Percentiles rank a stretch among this genome's conserved stretches.
phyloP scores from a whole-genome alignment of 805 yeast species.

The Zygotorulaspora florentina region DNA sequence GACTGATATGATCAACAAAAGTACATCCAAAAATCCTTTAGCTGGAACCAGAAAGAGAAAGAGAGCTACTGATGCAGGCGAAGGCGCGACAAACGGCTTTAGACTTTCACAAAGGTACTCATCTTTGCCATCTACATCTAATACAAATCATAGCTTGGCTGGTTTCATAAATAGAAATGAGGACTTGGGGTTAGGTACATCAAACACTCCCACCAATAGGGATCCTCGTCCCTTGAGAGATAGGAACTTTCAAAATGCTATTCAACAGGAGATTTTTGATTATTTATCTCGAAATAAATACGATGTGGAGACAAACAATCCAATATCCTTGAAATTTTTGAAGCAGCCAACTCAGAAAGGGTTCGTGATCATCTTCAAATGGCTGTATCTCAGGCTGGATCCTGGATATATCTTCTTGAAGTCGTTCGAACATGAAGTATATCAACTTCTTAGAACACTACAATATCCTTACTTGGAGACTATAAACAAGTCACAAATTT shows the following conservation, averaged over 20 bases:
- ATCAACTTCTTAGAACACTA: slow-evolving; percentile 56
- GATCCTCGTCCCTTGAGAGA: slow-evolving; percentile 83
- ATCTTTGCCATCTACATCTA: slow-evolving; percentile 9
- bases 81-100: slow-evolving; percentile 11
- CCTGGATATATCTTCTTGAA: slow-evolving; percentile 69
- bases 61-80: slow-evolving; percentile 21
- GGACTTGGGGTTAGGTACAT: slow-evolving; percentile 1
- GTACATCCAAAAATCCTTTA: slow-evolving; percentile 19
- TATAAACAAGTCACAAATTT: slow-evolving; percentile 76
- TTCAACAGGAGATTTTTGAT: slow-evolving; percentile 64
- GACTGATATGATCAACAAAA: slow-evolving; percentile 27
- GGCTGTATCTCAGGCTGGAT: slow-evolving; percentile 71
- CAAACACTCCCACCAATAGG: slow-evolving; percentile 17
- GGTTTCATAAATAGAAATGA: slow-evolving; percentile 5
- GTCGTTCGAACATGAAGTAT: slow-evolving; percentile 72
- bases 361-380: slow-evolving; percentile 72
- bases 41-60: slow-evolving; percentile 14
- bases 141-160: neutral
- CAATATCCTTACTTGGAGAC: slow-evolving; percentile 78
- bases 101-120: slow-evolving; percentile 22
- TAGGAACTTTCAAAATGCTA: slow-evolving; percentile 55
- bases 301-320: slow-evolving; percentile 70
- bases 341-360: slow-evolving; percentile 83
- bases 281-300: slow-evolving; percentile 61
- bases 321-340: slow-evolving; percentile 60